Evolutionary conservation across 352 stramenopile species (phyloP).

Genomic region (Globisporangium alternatum): DNA sequence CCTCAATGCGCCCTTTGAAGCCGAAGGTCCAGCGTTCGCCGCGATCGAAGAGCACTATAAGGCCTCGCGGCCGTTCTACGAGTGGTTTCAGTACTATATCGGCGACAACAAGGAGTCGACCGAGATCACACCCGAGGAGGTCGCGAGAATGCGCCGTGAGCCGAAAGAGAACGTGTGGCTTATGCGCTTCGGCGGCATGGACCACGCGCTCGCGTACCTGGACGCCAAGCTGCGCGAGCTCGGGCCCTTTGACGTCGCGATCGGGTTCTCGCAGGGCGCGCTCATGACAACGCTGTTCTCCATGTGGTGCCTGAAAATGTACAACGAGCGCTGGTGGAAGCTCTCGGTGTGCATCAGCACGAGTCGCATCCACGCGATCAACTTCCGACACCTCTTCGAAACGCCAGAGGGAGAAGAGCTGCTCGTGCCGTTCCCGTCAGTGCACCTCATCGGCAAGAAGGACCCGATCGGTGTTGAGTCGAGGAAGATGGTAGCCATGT

Average conservation of each 20-base stretch:
- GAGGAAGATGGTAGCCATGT: constrained; percentile 35
- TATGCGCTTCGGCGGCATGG: constrained; percentile 28
- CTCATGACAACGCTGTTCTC: constrained; percentile 58
- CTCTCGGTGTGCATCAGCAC: constrained; percentile 39
- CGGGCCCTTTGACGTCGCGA: constrained; percentile 61
- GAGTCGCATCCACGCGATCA: constrained; percentile 26
- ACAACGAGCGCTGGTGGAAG: constrained; percentile 44
- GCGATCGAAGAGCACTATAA: constrained; percentile 31
- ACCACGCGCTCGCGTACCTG: constrained; percentile 42
- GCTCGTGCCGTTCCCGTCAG: constrained; percentile 22
- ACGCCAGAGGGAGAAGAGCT: constrained; percentile 21
- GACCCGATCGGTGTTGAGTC: constrained; percentile 35
- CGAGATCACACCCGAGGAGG: constrained; percentile 22
- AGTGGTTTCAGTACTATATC: constrained; percentile 32
- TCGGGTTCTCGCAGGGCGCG: constrained; percentile 75
- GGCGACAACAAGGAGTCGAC: constrained; percentile 22
- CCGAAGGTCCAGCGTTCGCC: constrained; percentile 25
- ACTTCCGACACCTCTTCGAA: constrained; percentile 30
- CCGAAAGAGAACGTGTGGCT: background rate
- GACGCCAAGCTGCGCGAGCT: constrained; percentile 45
- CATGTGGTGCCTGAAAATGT: constrained; percentile 43
- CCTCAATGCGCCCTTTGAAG: constrained; percentile 37
- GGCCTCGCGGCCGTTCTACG: constrained; percentile 34
- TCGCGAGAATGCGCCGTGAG: background rate
- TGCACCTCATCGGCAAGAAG: constrained; percentile 57